Conservation (phyloP, 225 moss, liverwort and hornwort genomes). For the Lunularia cruciata region DNA sequence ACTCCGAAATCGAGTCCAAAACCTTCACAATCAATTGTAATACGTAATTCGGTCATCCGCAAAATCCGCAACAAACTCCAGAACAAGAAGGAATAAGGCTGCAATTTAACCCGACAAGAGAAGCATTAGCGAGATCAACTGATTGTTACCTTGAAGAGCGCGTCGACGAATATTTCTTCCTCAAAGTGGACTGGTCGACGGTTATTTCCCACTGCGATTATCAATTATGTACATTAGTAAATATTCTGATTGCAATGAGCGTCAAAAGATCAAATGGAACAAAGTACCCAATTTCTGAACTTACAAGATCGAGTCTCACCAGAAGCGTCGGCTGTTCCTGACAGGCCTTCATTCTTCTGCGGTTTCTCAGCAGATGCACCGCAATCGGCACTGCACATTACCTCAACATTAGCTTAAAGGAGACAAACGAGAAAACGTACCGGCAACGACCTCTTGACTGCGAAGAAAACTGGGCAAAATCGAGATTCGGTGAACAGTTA, state of each 20-base stretch:
- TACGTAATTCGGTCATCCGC: no score
- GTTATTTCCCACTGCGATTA: slow-evolving; percentile 28
- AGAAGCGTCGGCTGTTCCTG: slow-evolving; percentile 13
- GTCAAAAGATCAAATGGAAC: background rate
- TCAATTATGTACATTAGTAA: background rate
- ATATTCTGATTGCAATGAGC: background rate
- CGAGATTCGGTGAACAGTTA: no score
- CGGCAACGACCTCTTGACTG: no score
- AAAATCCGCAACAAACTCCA: no score
- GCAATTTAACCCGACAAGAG: no score
- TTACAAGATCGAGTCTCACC: slow-evolving; percentile 22
- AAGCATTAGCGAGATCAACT: background rate
- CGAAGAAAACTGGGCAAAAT: background rate
- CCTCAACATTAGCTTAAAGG: background rate
- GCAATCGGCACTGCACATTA: slow-evolving; percentile 33
- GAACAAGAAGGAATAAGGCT: no score
- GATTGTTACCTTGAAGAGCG: slow-evolving; percentile 43
- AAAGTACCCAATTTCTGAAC: background rate
- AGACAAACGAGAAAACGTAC: no score
- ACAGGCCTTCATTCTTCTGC: slow-evolving; percentile 18
- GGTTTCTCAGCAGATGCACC: slow-evolving; percentile 21
- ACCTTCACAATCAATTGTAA: slow-evolving; percentile 30
- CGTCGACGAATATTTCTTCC: slow-evolving; percentile 56
- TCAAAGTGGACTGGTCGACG: slow-evolving; percentile 39
- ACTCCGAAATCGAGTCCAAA: slow-evolving; percentile 32